Percentiles rank a stretch among this genome's conserved stretches.
Conservation (phyloP, 1,139 yeast species). For the Saccharomycopsis crataegensis region DNA sequence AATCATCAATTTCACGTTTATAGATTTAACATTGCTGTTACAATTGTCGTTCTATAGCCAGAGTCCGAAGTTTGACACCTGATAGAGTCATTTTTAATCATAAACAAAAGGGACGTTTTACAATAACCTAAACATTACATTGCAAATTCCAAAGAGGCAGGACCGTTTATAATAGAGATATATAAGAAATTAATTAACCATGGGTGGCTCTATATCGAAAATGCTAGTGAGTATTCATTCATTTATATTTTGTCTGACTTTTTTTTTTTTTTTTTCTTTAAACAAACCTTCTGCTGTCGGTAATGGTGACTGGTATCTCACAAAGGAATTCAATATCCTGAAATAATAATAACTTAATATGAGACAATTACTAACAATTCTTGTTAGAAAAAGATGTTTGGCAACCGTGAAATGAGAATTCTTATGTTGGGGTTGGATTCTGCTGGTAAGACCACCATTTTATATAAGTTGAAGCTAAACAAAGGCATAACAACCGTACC, state of each 20-base stretch:
- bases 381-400: conserved; percentile 38
- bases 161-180: no score
- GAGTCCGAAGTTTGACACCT: no score
- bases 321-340: not conserved
- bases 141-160: no score
- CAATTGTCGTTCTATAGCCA: no score
- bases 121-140: no score
- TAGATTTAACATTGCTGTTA: no score
- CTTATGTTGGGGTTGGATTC: conserved; percentile 89
- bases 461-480: conserved; percentile 26
- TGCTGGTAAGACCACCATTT: conserved; percentile 73
- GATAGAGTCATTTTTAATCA: no score
- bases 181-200: conserved; percentile 19
- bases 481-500: conserved; percentile 60
- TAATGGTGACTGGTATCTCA: no score
- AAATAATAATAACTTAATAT: not conserved
- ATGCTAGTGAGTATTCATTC: conserved; percentile 29
- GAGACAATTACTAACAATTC: not conserved
- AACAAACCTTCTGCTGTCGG: no score
- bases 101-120: no score
- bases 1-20: no score
- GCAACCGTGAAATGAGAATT: conserved; percentile 49
- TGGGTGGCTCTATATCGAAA: conserved; percentile 45
- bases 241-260: not conserved
- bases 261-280: no score